phyloP scores from a whole-genome alignment of 257 asterid species.

The Solanum etuberosum region DNA sequence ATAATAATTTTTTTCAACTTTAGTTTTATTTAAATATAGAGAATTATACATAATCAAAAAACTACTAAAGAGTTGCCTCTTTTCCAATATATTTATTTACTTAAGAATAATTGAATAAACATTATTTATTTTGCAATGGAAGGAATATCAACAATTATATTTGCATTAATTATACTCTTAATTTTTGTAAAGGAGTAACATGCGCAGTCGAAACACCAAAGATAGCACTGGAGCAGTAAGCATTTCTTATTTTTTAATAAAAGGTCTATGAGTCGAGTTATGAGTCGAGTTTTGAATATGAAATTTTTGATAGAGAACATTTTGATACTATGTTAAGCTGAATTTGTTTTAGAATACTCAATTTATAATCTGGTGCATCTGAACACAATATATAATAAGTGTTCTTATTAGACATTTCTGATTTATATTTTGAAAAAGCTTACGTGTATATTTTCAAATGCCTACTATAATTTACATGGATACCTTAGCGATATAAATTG shows the following conservation, averaged over 20 bases:
- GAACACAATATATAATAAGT: too few species aligned
- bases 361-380: too few species aligned
- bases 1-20: too few species aligned
- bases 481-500: background rate
- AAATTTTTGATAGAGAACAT: background rate
- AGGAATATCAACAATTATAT: background rate
- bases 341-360: too few species aligned
- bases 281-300: too few species aligned
- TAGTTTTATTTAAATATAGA: too few species aligned
- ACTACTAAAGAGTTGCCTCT: background rate
- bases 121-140: background rate
- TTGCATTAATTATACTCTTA: background rate
- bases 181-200: background rate
- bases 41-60: background rate
- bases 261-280: too few species aligned
- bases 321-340: accelerated
- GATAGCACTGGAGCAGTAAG: background rate
- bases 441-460: too few species aligned
- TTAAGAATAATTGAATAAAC: too few species aligned
- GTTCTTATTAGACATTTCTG: accelerated
- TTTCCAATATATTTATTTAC: too few species aligned
- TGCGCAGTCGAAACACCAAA: background rate
- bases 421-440: too few species aligned
- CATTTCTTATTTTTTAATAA: background rate
- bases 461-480: background rate